Evolutionary conservation across 1,284 basidiomycete species (phyloP), one percentile per base, ranked within the genome.

Genomic region (Cryptococcus maquisensis): DNA sequence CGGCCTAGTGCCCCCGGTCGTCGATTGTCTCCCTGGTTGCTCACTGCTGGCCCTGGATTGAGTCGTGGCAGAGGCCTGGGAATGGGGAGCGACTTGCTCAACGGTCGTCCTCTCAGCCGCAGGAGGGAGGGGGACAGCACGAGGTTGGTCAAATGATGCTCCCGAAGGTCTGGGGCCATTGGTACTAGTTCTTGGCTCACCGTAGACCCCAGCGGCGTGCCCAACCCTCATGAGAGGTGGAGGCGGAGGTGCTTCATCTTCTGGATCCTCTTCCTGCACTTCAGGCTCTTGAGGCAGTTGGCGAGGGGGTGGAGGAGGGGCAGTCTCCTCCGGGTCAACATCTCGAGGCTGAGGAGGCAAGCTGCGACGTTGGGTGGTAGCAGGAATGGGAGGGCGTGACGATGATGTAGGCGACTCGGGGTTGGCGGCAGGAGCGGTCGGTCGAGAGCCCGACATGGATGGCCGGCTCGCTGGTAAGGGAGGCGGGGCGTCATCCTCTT

Each of bases 211-310:
- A 16, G 28, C 18, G 18, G 26, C 39, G 18, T 42, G 40, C 1
- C 39, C 39, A 28, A 28, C n/a, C 16, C 35, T 28, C 44, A 47
- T 52, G 15, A 51, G 54, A 21, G 40, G 50, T 15, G 46, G 53
- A 18, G 49, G 54, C 16, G 49, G 54, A 16, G 49, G 52, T 10
- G 28, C 77, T 94, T 93, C 69, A 88, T 96, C 75, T 88, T 95
- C 1, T 96, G n/a, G n/a, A n/a, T 95, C 71, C 80, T 95, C 23
- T 10, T 44, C 21, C 23, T 44, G 18, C 43, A 16, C 21, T 26
- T 44, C 43, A 26, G 24, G 20, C 24, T 44, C 43, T 16, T 40
- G n/a, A 20, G n/a, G 47, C 24, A 32, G 10, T 2, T 32, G 28
- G 10, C 28, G 28, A 32, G 28, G 28, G 4, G 28, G 28, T 4